A percentile compares a stretch with the other conserved stretches of the same genome.
Evolutionary conservation across 805 yeast genomes (phyloP).

Genomic region (Yarrowia sp.): DNA sequence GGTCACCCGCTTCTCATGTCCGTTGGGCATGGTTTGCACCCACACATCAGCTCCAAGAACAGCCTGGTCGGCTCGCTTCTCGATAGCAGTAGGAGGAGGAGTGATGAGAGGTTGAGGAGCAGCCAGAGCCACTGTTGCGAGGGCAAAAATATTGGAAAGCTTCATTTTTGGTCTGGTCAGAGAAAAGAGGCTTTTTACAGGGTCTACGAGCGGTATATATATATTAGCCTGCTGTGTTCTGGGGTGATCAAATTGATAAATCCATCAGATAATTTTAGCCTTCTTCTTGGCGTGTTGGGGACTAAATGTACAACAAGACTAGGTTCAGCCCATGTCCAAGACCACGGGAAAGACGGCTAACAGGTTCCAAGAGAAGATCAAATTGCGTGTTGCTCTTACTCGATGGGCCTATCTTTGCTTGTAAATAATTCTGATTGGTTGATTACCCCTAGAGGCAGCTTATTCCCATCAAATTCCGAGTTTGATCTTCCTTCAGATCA

Average conservation of each 20-base stretch:
- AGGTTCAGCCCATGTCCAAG: constrained; percentile 4
- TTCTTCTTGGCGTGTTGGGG: constrained; percentile 25
- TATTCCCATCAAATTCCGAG: background rate
- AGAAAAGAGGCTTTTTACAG: background rate
- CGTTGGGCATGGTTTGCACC: constrained; percentile 42
- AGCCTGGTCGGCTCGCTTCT: constrained; percentile 35
- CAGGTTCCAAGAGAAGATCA: background rate
- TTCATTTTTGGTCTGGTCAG: background rate
- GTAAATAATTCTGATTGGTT: too few species aligned
- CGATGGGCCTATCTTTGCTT: too few species aligned
- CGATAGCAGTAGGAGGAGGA: constrained; percentile 12
- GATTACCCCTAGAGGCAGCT: background rate
- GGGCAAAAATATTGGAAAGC: constrained; percentile 19
- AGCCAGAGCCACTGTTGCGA: constrained; percentile 27
- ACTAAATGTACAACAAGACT: constrained; percentile 28
- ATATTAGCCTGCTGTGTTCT: too few species aligned
- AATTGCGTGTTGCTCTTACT: background rate
- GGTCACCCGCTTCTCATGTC: constrained; percentile 55
- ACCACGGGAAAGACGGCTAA: constrained; percentile 15
- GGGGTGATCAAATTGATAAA: constrained; percentile 38
- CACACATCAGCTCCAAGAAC: constrained; percentile 40
- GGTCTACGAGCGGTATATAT: background rate
- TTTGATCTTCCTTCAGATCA: background rate
- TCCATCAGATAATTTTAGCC: constrained; percentile 31
- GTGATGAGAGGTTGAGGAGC: constrained; percentile 38